Evolutionary conservation across 2,329 filamentous ascomycete genomes (phyloP).

Genomic region (Delphinella strobiligena): DNA sequence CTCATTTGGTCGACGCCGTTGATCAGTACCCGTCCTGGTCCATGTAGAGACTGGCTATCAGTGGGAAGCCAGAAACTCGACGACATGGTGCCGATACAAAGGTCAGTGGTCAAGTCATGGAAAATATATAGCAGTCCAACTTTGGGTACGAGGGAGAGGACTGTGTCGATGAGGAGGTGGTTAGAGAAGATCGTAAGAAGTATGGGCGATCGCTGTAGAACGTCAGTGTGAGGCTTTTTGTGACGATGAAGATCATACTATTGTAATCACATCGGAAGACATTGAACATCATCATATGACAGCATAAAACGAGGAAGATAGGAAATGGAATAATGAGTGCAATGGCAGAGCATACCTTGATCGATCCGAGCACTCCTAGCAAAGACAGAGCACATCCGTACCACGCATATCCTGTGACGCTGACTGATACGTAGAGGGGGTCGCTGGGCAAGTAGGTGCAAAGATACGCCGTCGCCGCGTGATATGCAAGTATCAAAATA

Average conservation of each 20-base stretch:
- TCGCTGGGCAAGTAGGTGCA: slow-evolving; percentile 17
- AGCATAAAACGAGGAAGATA: neutral
- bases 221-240: neutral
- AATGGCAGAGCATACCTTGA: slow-evolving; percentile 10
- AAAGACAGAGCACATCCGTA: slow-evolving; percentile 14
- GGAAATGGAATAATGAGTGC: neutral
- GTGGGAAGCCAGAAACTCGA: slow-evolving; percentile 4
- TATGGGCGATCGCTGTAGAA: slow-evolving; percentile 5
- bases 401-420: slow-evolving; percentile 17
- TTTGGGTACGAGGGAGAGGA: slow-evolving; percentile 11
- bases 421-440: slow-evolving; percentile 15
- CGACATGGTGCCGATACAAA: slow-evolving; percentile 7
- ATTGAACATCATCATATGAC: neutral
- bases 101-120: slow-evolving; percentile 7
- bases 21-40: slow-evolving; percentile 3
- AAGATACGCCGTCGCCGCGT: slow-evolving; percentile 14
- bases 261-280: neutral
- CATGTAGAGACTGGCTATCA: neutral
- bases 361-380: slow-evolving; percentile 15
- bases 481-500: slow-evolving; percentile 14
- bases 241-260: neutral
- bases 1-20: neutral
- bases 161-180: slow-evolving; percentile 11
- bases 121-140: slow-evolving; percentile 10
- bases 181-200: slow-evolving; percentile 11